Base-by-base conservation (phyloP, 768 basidiomycete species). In the Rhodotorula toruloides region DNA sequence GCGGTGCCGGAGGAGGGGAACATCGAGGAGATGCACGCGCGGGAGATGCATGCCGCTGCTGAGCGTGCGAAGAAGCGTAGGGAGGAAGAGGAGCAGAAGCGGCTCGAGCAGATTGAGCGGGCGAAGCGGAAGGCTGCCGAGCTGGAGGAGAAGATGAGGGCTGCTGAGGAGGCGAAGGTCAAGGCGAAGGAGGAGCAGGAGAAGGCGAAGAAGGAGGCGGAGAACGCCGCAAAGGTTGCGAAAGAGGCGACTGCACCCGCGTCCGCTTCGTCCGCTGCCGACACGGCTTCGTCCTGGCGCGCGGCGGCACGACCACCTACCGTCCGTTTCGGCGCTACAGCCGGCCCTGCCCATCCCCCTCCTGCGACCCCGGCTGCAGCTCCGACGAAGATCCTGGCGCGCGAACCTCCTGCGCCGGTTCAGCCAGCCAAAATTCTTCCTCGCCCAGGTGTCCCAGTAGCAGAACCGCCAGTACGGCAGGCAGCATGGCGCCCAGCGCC, bases 1-100 rank as follows among this genome's bases (percentile, higher is more conserved):
- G 50, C 40, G 22, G 49, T 8, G 43, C 67, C 14, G 73, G n/a
- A n/a, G n/a, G n/a, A n/a, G n/a, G n/a, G n/a, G n/a, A 77, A 43
- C 65, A n/a, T 77, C 50, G 75, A 76, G 29, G 76, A 70, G 50
- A 44, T 74, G 25, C 72, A 76, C 54, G 73, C 72, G 57, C 61
- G 67, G 32, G 73, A 76, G 25, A 91, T 92, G 91, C 90, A 90
- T 65, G 83, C 77, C 60, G 88, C 88, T 11, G 91, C 91, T 3
- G 90, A 89, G 67, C 83, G 90, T 46, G 91, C 91, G 11, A 86
- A 84, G 73, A 83, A 87, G 67, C 81, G 91, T 59, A 80, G 89
- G 53, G 86, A 89, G 73, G 83, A 87, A 56, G 91, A 92, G 72
- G 91, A 93, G 75, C 87, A 85, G 67, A 86, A 88, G 71, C 82